These are phyloP conservation scores for Penicillium sp. DNA, from an alignment of 2,329 filamentous ascomycete species.

Conservation along the genomic window DNA sequence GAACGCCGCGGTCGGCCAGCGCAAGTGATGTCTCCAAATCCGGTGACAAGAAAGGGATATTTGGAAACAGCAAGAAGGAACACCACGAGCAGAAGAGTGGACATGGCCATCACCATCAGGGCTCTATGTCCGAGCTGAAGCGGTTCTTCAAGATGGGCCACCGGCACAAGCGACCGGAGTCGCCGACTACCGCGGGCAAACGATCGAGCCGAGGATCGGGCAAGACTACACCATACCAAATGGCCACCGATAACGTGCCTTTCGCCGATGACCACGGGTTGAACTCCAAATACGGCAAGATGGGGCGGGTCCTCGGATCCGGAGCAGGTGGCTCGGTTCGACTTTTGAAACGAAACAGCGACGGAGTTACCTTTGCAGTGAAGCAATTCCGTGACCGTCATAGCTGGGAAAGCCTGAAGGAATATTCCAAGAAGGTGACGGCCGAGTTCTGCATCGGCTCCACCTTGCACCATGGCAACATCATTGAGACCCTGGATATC, in stretches of 20 bases:
- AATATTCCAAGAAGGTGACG: constrained; percentile 97
- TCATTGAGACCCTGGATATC: constrained; percentile 97
- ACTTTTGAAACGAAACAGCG: constrained; percentile 88
- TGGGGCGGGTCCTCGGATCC: constrained; percentile 88
- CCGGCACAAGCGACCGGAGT: constrained; percentile 63
- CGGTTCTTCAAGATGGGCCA: constrained; percentile 84
- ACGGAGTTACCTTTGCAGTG: constrained; percentile 91
- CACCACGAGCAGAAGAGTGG: constrained; percentile 43
- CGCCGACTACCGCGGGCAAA: constrained; percentile 61
- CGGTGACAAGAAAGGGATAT: constrained; percentile 53
- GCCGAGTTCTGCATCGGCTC: constrained; percentile 98
- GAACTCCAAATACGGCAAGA: constrained; percentile 88
- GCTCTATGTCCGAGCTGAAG: constrained; percentile 92
- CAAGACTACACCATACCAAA: constrained; percentile 56
- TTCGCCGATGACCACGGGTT: constrained; percentile 94
- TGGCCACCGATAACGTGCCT: constrained; percentile 58
- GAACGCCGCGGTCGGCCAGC: constrained; percentile 49
- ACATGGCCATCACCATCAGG: constrained; percentile 54
- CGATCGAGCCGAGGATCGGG: constrained; percentile 47
- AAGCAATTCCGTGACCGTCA: constrained; percentile 95
- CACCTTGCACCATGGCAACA: constrained; percentile 93
- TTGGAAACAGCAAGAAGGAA: constrained; percentile 57
- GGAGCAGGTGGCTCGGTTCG: constrained; percentile 93
- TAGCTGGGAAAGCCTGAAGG: constrained; percentile 87
- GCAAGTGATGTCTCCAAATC: constrained; percentile 40